A percentile compares a stretch with the other conserved stretches of the same genome.
These are phyloP conservation scores for Sclerotinia glacialis DNA, from an alignment of 2,329 filamentous ascomycete species.

Conservation along the genomic window DNA sequence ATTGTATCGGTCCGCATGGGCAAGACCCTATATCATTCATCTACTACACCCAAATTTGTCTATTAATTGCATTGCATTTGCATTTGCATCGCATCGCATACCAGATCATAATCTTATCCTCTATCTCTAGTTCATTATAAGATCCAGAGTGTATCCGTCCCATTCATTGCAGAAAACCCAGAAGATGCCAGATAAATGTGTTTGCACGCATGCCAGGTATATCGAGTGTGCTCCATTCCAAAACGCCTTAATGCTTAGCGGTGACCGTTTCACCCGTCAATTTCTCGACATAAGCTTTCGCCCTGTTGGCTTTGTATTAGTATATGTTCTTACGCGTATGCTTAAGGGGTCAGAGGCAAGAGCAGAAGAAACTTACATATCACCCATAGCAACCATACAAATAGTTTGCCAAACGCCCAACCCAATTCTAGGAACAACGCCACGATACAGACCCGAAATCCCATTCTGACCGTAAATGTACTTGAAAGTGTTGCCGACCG, in stretches of 20 bases:
- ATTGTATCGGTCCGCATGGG: neutral
- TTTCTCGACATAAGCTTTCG: conserved; percentile 65
- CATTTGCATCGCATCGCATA: conserved; percentile 5
- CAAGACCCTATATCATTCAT: conserved; percentile 1
- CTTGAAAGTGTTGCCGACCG: conserved; percentile 75
- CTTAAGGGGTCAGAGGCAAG: neutral
- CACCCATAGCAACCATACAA: conserved; percentile 98
- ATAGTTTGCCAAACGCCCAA: conserved; percentile 98
- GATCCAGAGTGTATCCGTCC: neutral
- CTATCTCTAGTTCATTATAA: conserved; percentile 8
- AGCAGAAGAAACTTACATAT: conserved; percentile 66
- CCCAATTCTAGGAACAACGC: conserved; percentile 89
- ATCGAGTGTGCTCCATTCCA: conserved; percentile 7
- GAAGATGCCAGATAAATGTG: conserved; percentile 18
- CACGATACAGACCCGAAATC: conserved; percentile 88
- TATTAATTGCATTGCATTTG: conserved; percentile 3
- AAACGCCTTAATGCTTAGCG: conserved; percentile 61
- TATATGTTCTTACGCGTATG: neutral
- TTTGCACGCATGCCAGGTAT: conserved; percentile 5
- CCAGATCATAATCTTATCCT: conserved; percentile 13
- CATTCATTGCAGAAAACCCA: neutral
- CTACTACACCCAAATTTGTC: neutral
- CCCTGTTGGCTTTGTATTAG: conserved; percentile 48
- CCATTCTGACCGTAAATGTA: conserved; percentile 95
- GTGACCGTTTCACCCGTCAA: conserved; percentile 62